These are phyloP conservation scores for Ottelia alismoides DNA, from an alignment of 106 monocot genomes.

Conservation along the genomic window DNA sequence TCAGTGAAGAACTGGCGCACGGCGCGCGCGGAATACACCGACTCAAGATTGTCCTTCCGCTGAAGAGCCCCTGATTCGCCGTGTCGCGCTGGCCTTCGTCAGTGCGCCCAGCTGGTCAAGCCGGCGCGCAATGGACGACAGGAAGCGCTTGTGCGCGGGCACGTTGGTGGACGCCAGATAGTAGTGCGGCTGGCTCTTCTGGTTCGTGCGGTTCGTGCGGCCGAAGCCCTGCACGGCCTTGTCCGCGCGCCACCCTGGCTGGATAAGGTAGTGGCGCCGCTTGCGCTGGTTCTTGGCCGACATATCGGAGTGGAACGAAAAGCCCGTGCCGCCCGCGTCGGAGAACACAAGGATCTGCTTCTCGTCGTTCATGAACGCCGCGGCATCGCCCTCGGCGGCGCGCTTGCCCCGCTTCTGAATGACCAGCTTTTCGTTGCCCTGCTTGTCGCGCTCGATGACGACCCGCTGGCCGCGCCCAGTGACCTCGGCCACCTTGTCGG, in stretches of 20 bases:
- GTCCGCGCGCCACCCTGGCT: background rate
- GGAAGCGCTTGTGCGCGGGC: background rate
- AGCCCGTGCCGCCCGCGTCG: background rate
- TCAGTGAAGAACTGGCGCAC: background rate
- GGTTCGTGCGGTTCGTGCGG: background rate
- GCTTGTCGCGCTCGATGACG: background rate
- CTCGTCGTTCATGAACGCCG: background rate
- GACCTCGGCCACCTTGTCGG: background rate
- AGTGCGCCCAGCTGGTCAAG: background rate
- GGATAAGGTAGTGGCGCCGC: background rate
- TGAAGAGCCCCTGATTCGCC: background rate
- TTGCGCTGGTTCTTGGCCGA: background rate
- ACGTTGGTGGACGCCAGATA: background rate
- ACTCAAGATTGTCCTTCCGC: background rate
- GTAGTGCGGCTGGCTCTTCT: background rate
- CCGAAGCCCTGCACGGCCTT: background rate
- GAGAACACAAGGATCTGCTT: background rate
- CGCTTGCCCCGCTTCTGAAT: background rate
- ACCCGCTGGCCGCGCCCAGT: background rate
- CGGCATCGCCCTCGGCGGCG: background rate
- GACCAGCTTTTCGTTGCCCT: background rate
- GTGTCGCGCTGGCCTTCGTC: background rate
- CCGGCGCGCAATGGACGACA: background rate
- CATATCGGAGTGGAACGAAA: background rate
- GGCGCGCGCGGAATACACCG: background rate